Percentiles rank a stretch among this genome's conserved stretches.
These are phyloP conservation scores for Cryphonectria parasitica DNA, from an alignment of 2,329 filamentous ascomycete genomes.

Conservation along the genomic window DNA sequence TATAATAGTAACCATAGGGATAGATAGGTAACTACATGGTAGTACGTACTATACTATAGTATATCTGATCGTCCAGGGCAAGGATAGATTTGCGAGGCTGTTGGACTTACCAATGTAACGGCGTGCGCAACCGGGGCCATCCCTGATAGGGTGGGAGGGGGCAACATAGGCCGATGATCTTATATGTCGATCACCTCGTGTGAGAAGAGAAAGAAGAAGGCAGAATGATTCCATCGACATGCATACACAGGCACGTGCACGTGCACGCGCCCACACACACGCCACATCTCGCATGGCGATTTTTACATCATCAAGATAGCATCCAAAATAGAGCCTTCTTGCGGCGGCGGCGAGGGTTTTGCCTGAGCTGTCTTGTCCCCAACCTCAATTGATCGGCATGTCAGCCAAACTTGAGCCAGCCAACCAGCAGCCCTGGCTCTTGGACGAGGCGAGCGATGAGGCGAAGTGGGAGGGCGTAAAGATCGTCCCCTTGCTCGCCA, in stretches of 20 bases:
- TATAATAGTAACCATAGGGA: neutral
- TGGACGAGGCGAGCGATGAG: constrained; percentile 2
- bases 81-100: constrained; percentile 5
- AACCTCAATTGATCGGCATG: neutral
- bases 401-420: neutral
- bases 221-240: constrained; percentile 1
- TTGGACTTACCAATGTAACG: constrained; percentile 3
- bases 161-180: constrained; percentile 6
- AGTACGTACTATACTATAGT: neutral
- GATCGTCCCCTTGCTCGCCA: neutral
- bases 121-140: neutral
- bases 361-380: neutral
- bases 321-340: constrained; percentile 1
- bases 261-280: neutral
- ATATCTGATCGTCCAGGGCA: neutral
- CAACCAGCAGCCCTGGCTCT: neutral
- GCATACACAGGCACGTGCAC: neutral
- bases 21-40: too few relatives aligned
- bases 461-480: neutral
- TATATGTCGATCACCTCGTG: constrained; percentile 20
- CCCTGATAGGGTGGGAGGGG: neutral
- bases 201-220: neutral
- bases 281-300: neutral
- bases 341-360: too few relatives aligned
- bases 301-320: too few relatives aligned